Base-by-base conservation (phyloP, 202 grass and related monocot genomes). In the Eragrostis tef region DNA sequence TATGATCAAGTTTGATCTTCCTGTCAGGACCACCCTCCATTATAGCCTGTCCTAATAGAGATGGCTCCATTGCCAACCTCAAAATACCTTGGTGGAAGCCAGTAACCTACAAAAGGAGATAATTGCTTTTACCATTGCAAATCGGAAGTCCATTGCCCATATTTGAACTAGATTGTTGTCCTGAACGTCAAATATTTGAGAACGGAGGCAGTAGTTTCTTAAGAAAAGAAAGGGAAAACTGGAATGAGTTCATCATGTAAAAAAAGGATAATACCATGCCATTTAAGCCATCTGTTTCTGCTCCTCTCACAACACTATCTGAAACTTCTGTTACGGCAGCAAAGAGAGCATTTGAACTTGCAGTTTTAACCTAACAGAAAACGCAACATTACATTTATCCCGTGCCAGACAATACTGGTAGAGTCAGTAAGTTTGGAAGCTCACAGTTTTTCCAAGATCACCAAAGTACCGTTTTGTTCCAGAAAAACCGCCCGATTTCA, bases 11-110 rank as follows among this genome's bases (percentile, higher is more conserved):
- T 86, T 96, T 96, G 81, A 96, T 96, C 73, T 90, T 96, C 88
- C 88, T 85, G 71, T 96, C 88, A 6, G 93, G 90, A 47, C 93
- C 93, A 65, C 93, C 93, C 71, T 93, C 90, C 83, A 93, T 67
- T 87, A 92, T 89, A 85, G 93, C 90, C 75, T 90, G 86, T 68
- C 93, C 93, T 82, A 96, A 82, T 5, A 96, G 74, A 73, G 93
- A 96, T 84, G 93, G 93, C 70, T 96, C 93, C 93, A 96, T 96
- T 68, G 93, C 93, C 81, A 96, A 88, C 76, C 88, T 96, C 77
- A 93, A 80, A 72, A 96, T 85, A 70, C 93, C 93, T 83, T 88
- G 90, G 70, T 90, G 93, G 78, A 96, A 96, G 67, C 93, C 93
- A 11, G 91, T 90, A 82, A 89, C 90, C 93, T 96, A 84, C 46